Evolutionary conservation across 2,329 filamentous ascomycete genomes (phyloP).

Genomic region (Fusarium sp.): DNA sequence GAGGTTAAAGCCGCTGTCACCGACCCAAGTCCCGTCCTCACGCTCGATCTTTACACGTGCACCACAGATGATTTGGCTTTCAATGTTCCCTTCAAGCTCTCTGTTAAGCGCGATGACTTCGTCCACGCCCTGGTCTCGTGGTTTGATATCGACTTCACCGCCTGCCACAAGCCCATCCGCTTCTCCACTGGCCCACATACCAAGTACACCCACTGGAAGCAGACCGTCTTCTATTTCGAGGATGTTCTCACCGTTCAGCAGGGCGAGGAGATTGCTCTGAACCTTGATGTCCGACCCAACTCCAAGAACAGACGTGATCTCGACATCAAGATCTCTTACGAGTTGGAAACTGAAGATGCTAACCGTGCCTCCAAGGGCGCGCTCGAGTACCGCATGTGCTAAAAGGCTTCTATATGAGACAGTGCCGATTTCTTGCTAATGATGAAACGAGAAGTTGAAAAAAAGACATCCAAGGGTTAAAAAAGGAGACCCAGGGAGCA

Average conservation of each 20-base stretch:
- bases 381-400: conserved; percentile 85
- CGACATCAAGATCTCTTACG: conserved; percentile 88
- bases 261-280: conserved; percentile 80
- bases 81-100: conserved; percentile 78
- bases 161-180: conserved; percentile 96
- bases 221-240: conserved; percentile 97
- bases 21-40: conserved; percentile 85
- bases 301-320: conserved; percentile 94
- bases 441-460: conserved; percentile 36
- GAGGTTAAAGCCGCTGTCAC: conserved; percentile 97
- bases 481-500: conserved; percentile 1
- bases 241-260: conserved; percentile 92
- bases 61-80: conserved; percentile 86
- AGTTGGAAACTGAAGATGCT: conserved; percentile 78
- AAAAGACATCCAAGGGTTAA: neutral
- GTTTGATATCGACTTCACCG: conserved; percentile 99
- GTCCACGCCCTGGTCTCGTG: conserved; percentile 95
- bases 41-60: conserved; percentile 93
- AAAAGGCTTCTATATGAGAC: conserved; percentile 34
- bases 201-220: conserved; percentile 99
- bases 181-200: conserved; percentile 98
- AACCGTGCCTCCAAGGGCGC: conserved; percentile 74
- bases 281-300: conserved; percentile 86
- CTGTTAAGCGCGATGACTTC: conserved; percentile 87
- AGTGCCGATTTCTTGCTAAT: conserved; percentile 36